Evolutionary conservation across 208 protist genomes (phyloP), one percentile per base, ranked within the genome.

Genomic region (Crithidia mellificae): DNA sequence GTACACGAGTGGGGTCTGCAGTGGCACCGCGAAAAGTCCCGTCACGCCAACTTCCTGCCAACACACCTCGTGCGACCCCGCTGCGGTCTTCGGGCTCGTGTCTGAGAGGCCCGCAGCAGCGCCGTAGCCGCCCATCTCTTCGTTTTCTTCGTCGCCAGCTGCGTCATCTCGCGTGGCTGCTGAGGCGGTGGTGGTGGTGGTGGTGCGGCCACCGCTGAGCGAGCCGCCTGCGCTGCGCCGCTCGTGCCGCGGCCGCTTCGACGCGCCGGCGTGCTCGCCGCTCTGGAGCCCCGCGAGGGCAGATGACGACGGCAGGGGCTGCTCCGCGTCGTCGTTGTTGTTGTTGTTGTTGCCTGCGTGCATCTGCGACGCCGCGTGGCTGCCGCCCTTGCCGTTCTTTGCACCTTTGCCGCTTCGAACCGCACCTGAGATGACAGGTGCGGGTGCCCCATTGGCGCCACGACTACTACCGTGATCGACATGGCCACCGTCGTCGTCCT

Each of bases 21-120:
- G 29, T 9, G 63, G 65, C n/a, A 93, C 27, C 9, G 50, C 76
- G 39, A 87, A 88, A 5, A 93, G 66, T 6, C 88, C 88, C 1
- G 80, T 84, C 39, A 88, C 81, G 15, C 83, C 83, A 0, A 93
- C 54, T 32, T 93, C 88, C 54, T 73, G 51, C 88, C 88, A 93
- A 51, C 88, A 93, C 12, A 44, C 59, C 24, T 66, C 63, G 4
- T 39, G 12, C 22, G 14, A n/a, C 11, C 25, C 34, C 5, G 34
- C 34, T 12, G 34, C 34, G 34, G n/a, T n/a, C n/a, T n/a, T n/a
- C n/a, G n/a, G n/a, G n/a, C n/a, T n/a, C n/a, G n/a, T n/a, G n/a
- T n/a, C 47, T 19, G 27, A 43, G 8, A 34, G 51, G 59, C 55
- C 46, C 6, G n/a, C 38, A 9, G 36, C 44, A n/a, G n/a, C 47